Evolutionary conservation across 2,329 filamentous ascomycete species (phyloP), one percentile per base, ranked within the genome.

Genomic region (Xylaria sp.): DNA sequence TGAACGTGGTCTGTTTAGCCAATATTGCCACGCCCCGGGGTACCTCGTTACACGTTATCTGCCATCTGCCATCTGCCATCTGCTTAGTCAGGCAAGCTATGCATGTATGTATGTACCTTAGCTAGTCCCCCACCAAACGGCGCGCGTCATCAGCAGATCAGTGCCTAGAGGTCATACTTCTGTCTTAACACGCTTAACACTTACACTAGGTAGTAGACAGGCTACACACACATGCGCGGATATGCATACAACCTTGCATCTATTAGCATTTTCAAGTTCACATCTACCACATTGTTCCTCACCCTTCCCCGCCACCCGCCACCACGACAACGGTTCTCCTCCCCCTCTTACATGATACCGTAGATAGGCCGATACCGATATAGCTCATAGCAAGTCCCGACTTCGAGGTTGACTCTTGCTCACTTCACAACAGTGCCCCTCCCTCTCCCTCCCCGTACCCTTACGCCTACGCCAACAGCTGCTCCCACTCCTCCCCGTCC

Each of bases 111-210:
- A 53, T 15, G 9, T 25, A 36, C 30, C 18, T 36, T 6, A 4
- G 10, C 32, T 18, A 6, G 15, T 4, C n/a, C 23, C 23, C 34
- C 61, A 52, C 66, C 66, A 68, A n/a, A n/a, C 59, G 63, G 60
- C 45, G 66, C 68, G 63, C 69, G 69, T 70, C 69, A 70, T 70
- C 64, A 64, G 67, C 63, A 18, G 57, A 60, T 63, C 58, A 66
- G 63, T 69, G 59, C 66, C 66, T 68, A 32, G 48, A 32, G 18
- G 18, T 41, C 15, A 41, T 18, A 41, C 13, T 18, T 41, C 39
- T 41, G 39, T 13, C 15, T 41, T 41, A 41, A 41, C 36, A 23
- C n/a, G n/a, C n/a, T n/a, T n/a, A n/a, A n/a, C n/a, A n/a, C n/a
- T n/a, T n/a, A n/a, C n/a, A n/a, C n/a, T n/a, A n/a, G n/a, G n/a